Evolutionary conservation across 1,284 basidiomycete genomes (phyloP).

Genomic region (Ustilago esculenta): DNA sequence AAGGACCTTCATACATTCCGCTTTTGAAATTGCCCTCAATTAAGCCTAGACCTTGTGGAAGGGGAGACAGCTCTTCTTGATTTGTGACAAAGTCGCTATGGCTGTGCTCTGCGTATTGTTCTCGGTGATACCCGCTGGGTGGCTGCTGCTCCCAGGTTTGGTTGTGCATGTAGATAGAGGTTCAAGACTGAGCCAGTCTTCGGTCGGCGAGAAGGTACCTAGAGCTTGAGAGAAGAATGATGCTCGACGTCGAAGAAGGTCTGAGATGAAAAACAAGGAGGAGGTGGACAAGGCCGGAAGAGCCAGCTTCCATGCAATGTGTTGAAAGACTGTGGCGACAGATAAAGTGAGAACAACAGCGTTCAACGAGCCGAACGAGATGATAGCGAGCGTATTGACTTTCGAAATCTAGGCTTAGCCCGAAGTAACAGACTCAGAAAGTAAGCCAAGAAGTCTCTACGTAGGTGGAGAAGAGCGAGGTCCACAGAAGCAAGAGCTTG

Average conservation of each 20-base stretch:
- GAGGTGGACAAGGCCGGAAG: conserved; percentile 1
- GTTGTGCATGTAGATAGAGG: background rate
- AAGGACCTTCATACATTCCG: background rate
- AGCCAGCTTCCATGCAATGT: conserved; percentile 6
- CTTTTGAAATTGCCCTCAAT: background rate
- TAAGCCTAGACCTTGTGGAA: conserved; percentile 8
- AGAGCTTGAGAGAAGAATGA: no score
- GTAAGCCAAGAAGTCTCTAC: background rate
- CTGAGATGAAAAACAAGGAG: background rate
- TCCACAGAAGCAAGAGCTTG: no score
- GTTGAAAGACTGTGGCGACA: no score
- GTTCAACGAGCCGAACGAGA: background rate
- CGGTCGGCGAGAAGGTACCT: background rate
- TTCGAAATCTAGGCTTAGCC: no score
- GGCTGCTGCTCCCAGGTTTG: background rate
- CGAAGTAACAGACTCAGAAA: background rate
- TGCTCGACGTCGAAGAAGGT: no score
- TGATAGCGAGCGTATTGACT: background rate
- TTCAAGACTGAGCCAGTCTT: background rate
- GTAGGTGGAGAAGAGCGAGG: no score
- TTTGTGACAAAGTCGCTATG: background rate
- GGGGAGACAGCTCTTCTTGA: background rate
- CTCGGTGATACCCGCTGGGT: background rate
- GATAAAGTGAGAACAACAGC: background rate
- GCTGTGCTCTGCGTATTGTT: background rate